Percentiles rank a stretch among this genome's conserved stretches.
Evolutionary conservation across 495 filamentous ascomycete species (phyloP).

Genomic region (Trypethelium eluteriae): DNA sequence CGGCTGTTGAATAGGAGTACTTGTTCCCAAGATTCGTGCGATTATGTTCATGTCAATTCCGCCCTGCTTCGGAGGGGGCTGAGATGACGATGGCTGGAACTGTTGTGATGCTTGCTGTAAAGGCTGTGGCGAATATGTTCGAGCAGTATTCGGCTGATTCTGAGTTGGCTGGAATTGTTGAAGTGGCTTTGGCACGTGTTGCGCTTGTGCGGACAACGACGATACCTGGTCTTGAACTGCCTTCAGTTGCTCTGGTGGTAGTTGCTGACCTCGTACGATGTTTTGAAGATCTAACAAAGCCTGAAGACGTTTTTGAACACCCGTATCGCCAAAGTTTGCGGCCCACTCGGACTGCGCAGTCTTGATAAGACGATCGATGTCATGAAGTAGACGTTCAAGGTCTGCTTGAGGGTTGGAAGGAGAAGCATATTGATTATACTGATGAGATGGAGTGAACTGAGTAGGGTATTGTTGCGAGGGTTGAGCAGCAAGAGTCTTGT

Average conservation of each 20-base stretch:
- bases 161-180: constrained; percentile 9
- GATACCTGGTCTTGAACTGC: constrained; percentile 68
- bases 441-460: constrained; percentile 3
- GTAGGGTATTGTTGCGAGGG: background rate
- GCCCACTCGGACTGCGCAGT: constrained; percentile 63
- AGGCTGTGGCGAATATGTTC: background rate
- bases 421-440: constrained; percentile 12
- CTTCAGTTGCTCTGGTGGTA: constrained; percentile 71
- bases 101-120: background rate
- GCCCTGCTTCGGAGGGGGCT: background rate
- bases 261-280: constrained; percentile 67
- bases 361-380: constrained; percentile 68
- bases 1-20: background rate
- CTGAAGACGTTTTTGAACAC: constrained; percentile 68
- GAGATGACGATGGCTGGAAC: background rate
- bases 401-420: constrained; percentile 32
- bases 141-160: background rate
- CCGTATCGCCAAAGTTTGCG: constrained; percentile 61
- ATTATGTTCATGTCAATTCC: background rate
- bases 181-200: background rate
- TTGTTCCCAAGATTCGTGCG: background rate
- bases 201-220: constrained; percentile 13
- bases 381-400: constrained; percentile 68
- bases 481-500: background rate
- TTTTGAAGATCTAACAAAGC: constrained; percentile 79